Percentiles rank a stretch among this genome's conserved stretches.
Evolutionary conservation across 352 stramenopile species (phyloP).

Genomic region (Phytophthora sp.): DNA sequence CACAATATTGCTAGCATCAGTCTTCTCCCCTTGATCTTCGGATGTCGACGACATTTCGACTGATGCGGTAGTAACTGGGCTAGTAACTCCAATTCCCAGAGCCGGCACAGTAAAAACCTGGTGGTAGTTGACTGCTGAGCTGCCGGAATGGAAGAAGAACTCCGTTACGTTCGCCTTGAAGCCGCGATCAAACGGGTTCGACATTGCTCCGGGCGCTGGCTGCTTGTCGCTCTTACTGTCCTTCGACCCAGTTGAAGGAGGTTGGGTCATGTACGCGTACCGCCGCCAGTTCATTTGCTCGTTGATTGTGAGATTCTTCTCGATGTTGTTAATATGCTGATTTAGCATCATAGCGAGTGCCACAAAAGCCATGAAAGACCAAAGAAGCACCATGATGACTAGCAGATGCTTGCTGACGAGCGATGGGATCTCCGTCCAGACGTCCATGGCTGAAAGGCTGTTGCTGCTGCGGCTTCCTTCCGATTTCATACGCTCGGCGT

Average conservation of each 20-base stretch:
- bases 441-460: conserved; percentile 49
- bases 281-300: conserved; percentile 86
- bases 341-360: conserved; percentile 67
- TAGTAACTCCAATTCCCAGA: conserved; percentile 7
- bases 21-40: conserved; percentile 7
- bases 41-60: conserved; percentile 18
- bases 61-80: conserved; percentile 11
- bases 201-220: conserved; percentile 18
- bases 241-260: conserved; percentile 2
- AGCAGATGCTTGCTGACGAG: conserved; percentile 62
- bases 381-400: conserved; percentile 65
- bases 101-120: conserved; percentile 38
- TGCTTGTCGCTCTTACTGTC: conserved; percentile 18
- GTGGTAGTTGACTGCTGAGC: conserved; percentile 46
- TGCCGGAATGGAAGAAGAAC: conserved; percentile 52
- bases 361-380: conserved; percentile 50
- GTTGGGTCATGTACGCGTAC: conserved; percentile 66
- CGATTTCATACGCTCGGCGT: conserved; percentile 32
- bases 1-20: conserved; percentile 22
- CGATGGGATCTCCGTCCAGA: conserved; percentile 66
- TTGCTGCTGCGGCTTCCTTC: conserved; percentile 20
- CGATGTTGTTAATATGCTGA: conserved; percentile 70
- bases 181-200: conserved; percentile 56
- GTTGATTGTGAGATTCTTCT: conserved; percentile 81
- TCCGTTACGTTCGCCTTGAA: conserved; percentile 47